A percentile compares a stretch with the other conserved stretches of the same genome.
Evolutionary conservation across 1,139 yeast genomes (phyloP).

Genomic region (Taiozyma onychis): DNA sequence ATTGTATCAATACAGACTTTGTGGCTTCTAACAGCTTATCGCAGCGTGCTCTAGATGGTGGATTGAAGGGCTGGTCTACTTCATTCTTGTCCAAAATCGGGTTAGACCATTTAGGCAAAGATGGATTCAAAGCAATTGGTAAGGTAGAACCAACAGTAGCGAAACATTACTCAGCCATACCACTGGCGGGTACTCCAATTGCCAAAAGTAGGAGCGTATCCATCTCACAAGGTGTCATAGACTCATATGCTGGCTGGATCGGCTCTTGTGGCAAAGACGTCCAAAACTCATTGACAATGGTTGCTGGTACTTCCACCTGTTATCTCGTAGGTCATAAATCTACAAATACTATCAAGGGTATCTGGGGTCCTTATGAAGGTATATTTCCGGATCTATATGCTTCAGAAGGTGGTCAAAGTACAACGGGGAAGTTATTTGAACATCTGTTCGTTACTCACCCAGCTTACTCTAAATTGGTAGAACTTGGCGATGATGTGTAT

Average conservation of each 20-base stretch:
- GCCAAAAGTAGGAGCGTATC: conserved; percentile 12
- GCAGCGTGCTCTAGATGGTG: conserved; percentile 43
- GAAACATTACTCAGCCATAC: conserved; percentile 10
- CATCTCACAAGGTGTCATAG: conserved; percentile 47
- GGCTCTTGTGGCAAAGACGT: conserved; percentile 26
- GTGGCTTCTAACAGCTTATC: conserved; percentile 14
- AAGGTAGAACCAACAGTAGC: conserved; percentile 9
- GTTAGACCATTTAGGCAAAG: conserved; percentile 8
- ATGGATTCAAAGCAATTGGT: conserved; percentile 21
- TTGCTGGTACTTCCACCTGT: conserved; percentile 61
- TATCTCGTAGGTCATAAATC: conserved; percentile 32
- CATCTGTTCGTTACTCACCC: conserved; percentile 37
- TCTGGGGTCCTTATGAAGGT: conserved; percentile 53
- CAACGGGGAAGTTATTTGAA: conserved; percentile 49
- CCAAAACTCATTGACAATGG: conserved; percentile 35
- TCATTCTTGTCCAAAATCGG: conserved; percentile 25
- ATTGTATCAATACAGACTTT: background rate
- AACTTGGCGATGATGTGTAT: conserved; percentile 23
- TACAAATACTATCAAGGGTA: conserved; percentile 31
- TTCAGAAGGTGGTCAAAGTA: conserved; percentile 53
- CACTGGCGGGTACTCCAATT: conserved; percentile 23
- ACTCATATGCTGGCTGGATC: conserved; percentile 54
- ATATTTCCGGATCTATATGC: conserved; percentile 26
- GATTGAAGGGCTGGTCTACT: conserved; percentile 48
- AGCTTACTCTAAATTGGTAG: conserved; percentile 23